These are phyloP conservation scores for Alternaria novae-zelandiae DNA, from an alignment of 2,329 filamentous ascomycete species.

Conservation along the genomic window DNA sequence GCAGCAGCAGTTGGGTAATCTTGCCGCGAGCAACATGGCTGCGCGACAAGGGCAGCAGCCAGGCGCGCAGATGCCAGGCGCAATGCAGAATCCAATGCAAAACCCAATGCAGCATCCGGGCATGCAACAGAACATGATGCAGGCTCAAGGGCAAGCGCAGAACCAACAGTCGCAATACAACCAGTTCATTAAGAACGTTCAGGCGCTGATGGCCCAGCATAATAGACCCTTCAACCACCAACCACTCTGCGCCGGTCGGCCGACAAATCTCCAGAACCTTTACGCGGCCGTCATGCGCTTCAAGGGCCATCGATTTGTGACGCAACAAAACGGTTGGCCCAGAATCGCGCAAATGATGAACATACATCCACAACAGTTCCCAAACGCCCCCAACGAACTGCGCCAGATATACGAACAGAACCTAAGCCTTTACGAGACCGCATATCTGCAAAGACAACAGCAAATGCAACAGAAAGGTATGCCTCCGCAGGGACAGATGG, in stretches of 20 bases:
- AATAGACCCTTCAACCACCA: constrained; percentile 76
- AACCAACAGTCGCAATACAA: constrained; percentile 31
- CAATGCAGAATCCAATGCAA: constrained; percentile 29
- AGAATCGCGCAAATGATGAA: constrained; percentile 65
- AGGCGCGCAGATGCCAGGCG: constrained; percentile 46
- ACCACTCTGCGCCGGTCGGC: constrained; percentile 75
- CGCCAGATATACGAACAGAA: constrained; percentile 77
- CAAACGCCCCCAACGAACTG: constrained; percentile 72
- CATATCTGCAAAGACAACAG: constrained; percentile 63
- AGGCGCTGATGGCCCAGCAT: constrained; percentile 77
- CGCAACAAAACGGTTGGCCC: constrained; percentile 73
- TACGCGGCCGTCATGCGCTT: constrained; percentile 79
- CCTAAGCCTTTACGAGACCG: constrained; percentile 77
- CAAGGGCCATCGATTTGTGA: constrained; percentile 78
- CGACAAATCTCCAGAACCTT: constrained; percentile 75
- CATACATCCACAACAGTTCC: constrained; percentile 55
- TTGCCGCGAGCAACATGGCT: constrained; percentile 48
- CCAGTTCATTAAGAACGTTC: constrained; percentile 70
- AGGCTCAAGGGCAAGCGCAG: constrained; percentile 23
- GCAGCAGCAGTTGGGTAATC: constrained; percentile 60
- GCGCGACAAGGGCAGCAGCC: constrained; percentile 47
- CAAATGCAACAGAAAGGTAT: constrained; percentile 49
- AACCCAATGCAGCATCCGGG: constrained; percentile 27
- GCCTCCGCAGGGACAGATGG: constrained; percentile 36
- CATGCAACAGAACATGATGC: constrained; percentile 44